Conservation (phyloP, 176 grass and related monocot species). For the Musa acuminata region DNA sequence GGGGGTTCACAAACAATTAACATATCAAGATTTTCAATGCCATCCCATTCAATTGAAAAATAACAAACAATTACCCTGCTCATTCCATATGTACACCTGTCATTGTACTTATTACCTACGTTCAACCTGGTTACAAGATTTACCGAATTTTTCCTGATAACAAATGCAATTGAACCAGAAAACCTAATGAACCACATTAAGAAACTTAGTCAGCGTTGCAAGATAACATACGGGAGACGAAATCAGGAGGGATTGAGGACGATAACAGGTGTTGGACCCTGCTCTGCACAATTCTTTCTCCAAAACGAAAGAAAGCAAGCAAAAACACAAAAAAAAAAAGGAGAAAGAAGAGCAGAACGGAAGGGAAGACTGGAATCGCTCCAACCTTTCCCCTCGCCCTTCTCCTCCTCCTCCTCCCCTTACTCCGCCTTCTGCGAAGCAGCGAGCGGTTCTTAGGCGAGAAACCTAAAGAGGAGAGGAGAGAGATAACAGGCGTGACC, state of each 20-base stretch:
- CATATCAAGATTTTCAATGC: neutral
- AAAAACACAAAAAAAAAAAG: neutral
- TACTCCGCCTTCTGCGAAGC: neutral
- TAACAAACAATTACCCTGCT: neutral
- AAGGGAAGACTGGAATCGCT: neutral
- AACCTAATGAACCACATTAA: too few species aligned
- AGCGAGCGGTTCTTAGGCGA: neutral
- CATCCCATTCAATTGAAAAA: neutral
- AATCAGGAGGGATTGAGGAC: neutral
- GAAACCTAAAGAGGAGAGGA: neutral
- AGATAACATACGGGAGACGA: neutral
- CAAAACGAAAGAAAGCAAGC: neutral
- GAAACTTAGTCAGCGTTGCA: too few species aligned
- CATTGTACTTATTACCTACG: neutral
- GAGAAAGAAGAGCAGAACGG: neutral
- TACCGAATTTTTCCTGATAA: neutral
- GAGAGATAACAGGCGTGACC: neutral
- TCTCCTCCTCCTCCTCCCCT: neutral
- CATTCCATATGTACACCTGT: neutral
- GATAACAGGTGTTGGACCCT: neutral
- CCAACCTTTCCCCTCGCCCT: constrained; percentile 6
- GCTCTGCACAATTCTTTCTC: neutral
- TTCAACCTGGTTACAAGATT: neutral
- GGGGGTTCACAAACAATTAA: neutral
- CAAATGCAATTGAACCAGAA: neutral